Base-by-base conservation (phyloP, 139 green algal species). In the Chlorella sp. region DNA sequence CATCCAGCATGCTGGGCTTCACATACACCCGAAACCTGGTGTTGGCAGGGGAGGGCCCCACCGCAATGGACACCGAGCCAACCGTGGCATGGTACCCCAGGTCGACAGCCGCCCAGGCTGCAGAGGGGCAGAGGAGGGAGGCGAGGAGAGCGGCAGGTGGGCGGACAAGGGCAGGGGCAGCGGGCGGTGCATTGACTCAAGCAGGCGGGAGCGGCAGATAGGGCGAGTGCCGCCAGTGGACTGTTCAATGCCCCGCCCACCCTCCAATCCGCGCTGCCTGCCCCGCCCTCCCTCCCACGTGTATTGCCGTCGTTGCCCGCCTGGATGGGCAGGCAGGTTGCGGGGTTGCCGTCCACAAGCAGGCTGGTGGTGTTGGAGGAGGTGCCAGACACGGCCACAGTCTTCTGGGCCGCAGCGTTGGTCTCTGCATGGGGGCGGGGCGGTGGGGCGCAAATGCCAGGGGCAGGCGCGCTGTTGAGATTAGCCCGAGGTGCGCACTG, bases 371-470 rank as follows among this genome's bases (percentile, higher is more conserved):
- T 34, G 75, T 7, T 81, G 34, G 32, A 22, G 39, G 39, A 26
- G 21, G 32, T 66, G 80, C 30, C n/a, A 3, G 81, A 76, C n/a
- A 61, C 64, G 22, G 30, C 32, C 53, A 92, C 87, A 22, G 53
- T 18, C 89, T 90, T 92, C 37, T 71, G 21, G 28, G 48, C 28
- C 26, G 85, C 85, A 53, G 86, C 86, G 83, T 92, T 92, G 19
- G 83, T 78, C 40, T 90, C 89, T 66, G 88, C 71, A 39, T 32
- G 21, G 81, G 60, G 22, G 71, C 28, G 68, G 9, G 1, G 19
- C 5, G 5, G 68, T 76, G 24, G 5, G 48, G 9, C 7, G 48
- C 48, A 57, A 14, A n/a, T n/a, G n/a, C n/a, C n/a, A n/a, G n/a
- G n/a, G n/a, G n/a, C n/a, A n/a, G n/a, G n/a, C n/a, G n/a, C n/a